Base-by-base conservation (phyloP, 2,329 filamentous ascomycete species). In the Magnaporthiopsis poae region DNA sequence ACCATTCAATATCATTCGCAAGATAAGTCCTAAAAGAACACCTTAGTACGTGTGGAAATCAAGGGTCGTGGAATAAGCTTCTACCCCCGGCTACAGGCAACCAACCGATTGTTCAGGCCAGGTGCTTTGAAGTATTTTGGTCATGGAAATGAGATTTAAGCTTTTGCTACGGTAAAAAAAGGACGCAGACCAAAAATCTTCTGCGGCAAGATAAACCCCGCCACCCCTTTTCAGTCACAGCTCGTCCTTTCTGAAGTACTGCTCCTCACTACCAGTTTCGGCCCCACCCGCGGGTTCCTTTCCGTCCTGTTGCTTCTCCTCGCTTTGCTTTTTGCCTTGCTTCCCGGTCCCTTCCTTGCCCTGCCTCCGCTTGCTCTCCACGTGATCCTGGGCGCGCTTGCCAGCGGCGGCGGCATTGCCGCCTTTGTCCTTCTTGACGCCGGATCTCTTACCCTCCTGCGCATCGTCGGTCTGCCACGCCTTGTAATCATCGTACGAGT, bases 191-290 rank as follows among this genome's bases (percentile, higher is more conserved):
- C 18, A 21, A 21, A 18, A 8, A 8, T 8, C 3, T 1, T 21
- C 21, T 52, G 4, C 15, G 21, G 15, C 39, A 52, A 18, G 21
- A 1, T 21, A 18, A 18, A 8, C 21, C 5, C 5, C 5, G 5
- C 5, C 18, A 56, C 3, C 11, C 7, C 21, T n/a, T 11, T 31
- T 60, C 60, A 13, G 25, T 74, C 77, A 84, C 70, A 86, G 73
- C 67, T 86, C 80, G 71, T 87, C 80, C 73, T 82, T 56, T 21
- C 46, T 80, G 72, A 80, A 72, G 35, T 71, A 71, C 39, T 67
- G 68, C 62, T 85, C 81, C 69, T 85, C 75, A 67, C 81, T 84
- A 2, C 82, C 81, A 5, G 52, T 21, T 65, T 77, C 75, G 59
- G 73, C 72, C 13, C 65, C 67, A 36, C 68, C 64, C 33, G 62